Conservation (phyloP, 345 rosid species). For the Firmiana major region DNA sequence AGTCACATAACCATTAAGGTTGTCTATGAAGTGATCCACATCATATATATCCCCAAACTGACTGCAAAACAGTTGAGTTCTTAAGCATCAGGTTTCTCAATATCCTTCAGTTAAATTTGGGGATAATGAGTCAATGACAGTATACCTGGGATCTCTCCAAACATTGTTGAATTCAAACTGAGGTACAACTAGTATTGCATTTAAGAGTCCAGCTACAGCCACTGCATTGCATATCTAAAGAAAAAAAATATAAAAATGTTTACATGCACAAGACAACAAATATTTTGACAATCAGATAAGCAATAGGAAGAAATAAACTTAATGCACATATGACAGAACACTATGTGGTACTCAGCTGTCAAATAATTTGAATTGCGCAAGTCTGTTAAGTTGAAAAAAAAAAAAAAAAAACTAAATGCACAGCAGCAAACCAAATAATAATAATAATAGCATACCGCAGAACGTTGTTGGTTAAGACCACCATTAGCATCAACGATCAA, state of each 20-base stretch:
- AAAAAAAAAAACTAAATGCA: too few relatives aligned
- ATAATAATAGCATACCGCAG: constrained; percentile 61
- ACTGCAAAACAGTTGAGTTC: constrained; percentile 45
- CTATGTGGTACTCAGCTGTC: constrained; percentile 19
- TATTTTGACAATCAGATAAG: neutral
- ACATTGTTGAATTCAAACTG: constrained; percentile 68
- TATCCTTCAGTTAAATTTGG: neutral
- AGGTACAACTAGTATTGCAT: constrained; percentile 80
- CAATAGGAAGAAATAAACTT: neutral
- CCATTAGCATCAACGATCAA: constrained; percentile 89
- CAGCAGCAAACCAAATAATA: neutral
- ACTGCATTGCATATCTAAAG: constrained; percentile 91
- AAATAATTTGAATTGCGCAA: neutral
- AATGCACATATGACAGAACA: neutral
- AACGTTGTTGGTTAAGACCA: constrained; percentile 96
- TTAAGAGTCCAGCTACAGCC: constrained; percentile 90
- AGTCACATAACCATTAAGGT: constrained; percentile 63
- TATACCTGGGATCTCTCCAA: constrained; percentile 90
- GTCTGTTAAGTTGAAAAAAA: neutral
- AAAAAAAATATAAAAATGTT: constrained; percentile 18
- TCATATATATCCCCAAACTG: constrained; percentile 80
- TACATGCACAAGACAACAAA: neutral
- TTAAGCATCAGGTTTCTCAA: neutral
- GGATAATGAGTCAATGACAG: neutral
- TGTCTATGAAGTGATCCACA: constrained; percentile 68